phyloP scores from a whole-genome alignment of 371 early-diverging fungal species.

The Mortierella sp. region DNA sequence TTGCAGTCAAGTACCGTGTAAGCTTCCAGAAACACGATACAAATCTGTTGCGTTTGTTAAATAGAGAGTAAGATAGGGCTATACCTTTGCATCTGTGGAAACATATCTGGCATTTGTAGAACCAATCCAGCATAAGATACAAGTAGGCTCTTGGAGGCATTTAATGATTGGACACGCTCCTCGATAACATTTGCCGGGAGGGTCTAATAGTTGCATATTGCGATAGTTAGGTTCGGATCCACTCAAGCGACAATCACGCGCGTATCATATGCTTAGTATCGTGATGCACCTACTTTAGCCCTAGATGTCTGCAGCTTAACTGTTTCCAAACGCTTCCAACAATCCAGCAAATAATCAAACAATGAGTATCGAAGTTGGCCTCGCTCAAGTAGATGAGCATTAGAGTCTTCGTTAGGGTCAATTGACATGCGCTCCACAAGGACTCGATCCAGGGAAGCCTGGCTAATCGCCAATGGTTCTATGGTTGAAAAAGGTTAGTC shows the following conservation, averaged over 20 bases:
- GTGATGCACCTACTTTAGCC: conserved; percentile 61
- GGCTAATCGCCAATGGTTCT: conserved; percentile 65
- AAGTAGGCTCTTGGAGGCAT: conserved; percentile 66
- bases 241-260: neutral
- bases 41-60: neutral
- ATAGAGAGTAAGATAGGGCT: conserved; percentile 18
- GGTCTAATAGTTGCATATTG: conserved; percentile 43
- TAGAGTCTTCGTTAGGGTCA: conserved; percentile 65
- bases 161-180: conserved; percentile 71
- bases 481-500: neutral
- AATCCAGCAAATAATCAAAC: conserved; percentile 84
- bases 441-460: conserved; percentile 76
- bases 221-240: neutral
- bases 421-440: conserved; percentile 83
- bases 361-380: conserved; percentile 60
- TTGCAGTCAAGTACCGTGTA: neutral
- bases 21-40: neutral
- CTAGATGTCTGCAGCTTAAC: conserved; percentile 51
- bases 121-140: conserved; percentile 90
- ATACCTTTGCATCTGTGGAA: conserved; percentile 80
- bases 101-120: conserved; percentile 89
- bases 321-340: conserved; percentile 74
- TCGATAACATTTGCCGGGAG: conserved; percentile 69
- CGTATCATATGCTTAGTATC: neutral
- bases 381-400: conserved; percentile 49